phyloP scores from a whole-genome alignment of 108 stramenopile genomes.

The Cyclotella distinguenda region DNA sequence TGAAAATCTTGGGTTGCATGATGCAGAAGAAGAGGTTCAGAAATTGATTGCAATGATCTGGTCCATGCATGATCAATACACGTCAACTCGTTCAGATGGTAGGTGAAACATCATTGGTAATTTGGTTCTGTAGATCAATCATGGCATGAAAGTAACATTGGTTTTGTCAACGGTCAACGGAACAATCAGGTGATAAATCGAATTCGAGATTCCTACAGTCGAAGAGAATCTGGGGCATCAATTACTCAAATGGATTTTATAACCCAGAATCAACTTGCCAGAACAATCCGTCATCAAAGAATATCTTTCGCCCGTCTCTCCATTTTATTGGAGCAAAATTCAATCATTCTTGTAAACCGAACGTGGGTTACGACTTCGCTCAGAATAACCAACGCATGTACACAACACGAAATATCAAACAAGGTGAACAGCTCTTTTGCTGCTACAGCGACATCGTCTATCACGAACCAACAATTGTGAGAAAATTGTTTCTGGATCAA shows the following conservation, averaged over 20 bases:
- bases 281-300: neutral
- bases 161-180: too few species aligned
- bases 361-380: conserved; percentile 17
- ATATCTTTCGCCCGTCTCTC: neutral
- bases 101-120: neutral
- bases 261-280: neutral
- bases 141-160: too few species aligned
- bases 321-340: conserved; percentile 4
- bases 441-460: conserved; percentile 18
- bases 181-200: too few species aligned
- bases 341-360: conserved; percentile 11
- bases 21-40: neutral
- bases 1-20: neutral
- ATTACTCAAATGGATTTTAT: conserved; percentile 13
- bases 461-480: neutral
- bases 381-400: neutral
- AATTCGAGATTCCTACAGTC: neutral
- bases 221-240: conserved; percentile 18
- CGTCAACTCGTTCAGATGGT: neutral
- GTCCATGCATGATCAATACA: conserved; percentile 21
- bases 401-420: conserved; percentile 2
- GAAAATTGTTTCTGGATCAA: neutral
- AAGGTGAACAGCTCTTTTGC: conserved; percentile 7
- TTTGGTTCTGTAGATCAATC: too few species aligned
- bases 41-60: conserved; percentile 1